Conservation (phyloP, 2,329 filamentous ascomycete species). For the Penicillium sp. region DNA sequence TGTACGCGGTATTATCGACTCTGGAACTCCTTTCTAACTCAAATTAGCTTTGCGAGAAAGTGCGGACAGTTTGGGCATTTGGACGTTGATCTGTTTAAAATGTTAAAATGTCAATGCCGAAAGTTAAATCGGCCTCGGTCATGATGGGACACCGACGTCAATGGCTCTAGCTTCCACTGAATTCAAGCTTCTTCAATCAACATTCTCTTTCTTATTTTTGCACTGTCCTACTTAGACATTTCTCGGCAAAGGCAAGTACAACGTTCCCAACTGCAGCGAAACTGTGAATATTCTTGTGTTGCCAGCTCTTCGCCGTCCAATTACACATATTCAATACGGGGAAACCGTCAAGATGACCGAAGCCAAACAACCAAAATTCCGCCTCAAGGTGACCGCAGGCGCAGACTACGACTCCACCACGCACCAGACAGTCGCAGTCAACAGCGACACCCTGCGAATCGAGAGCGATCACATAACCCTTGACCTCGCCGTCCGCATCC, state of each 20-base stretch:
- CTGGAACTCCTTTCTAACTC: background rate
- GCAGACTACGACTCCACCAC: slow-evolving; percentile 65
- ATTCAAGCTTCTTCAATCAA: background rate
- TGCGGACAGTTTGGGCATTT: background rate
- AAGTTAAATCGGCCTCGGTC: background rate
- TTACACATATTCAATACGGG: background rate
- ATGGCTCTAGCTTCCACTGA: background rate
- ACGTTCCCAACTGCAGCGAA: background rate
- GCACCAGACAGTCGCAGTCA: slow-evolving; percentile 73
- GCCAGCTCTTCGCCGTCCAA: background rate
- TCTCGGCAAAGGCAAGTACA: background rate
- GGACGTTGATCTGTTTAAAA: too few species aligned
- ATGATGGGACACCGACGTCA: slow-evolving; percentile 9
- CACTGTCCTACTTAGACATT: background rate
- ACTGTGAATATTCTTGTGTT: background rate
- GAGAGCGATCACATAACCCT: slow-evolving; percentile 59
- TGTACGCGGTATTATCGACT: background rate
- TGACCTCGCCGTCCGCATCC: slow-evolving; percentile 69
- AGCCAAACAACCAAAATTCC: slow-evolving; percentile 48
- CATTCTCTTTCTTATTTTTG: background rate
- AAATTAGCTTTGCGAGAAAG: background rate
- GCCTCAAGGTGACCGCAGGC: slow-evolving; percentile 76
- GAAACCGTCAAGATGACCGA: background rate
- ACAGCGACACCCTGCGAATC: slow-evolving; percentile 60
- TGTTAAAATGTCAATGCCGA: too few species aligned